phyloP scores from a whole-genome alignment of 352 stramenopile species.

The Thalassiosira ordinaria region DNA sequence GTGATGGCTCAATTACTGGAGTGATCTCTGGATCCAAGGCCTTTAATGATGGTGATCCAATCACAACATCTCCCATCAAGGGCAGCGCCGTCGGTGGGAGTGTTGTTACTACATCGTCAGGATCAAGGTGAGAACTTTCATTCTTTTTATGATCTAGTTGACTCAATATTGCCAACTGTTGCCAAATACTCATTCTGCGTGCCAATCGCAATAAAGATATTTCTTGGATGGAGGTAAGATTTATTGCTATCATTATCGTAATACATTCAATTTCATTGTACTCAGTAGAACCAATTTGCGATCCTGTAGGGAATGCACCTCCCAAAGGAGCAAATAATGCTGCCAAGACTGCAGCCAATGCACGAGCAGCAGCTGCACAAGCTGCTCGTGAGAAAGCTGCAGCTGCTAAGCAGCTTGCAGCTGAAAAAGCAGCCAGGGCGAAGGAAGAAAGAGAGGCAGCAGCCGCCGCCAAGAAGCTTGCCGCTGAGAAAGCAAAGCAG shows the following conservation, averaged over 20 bases:
- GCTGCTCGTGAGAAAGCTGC: constrained; percentile 31
- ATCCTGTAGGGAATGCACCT: constrained; percentile 12
- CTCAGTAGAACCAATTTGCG: background rate
- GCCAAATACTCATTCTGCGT: too few relatives aligned
- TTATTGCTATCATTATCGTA: too few relatives aligned
- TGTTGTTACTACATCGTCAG: constrained; percentile 52
- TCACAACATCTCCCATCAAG: constrained; percentile 70
- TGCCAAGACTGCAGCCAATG: constrained; percentile 35
- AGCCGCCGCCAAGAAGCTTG: constrained; percentile 29
- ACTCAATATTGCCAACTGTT: too few relatives aligned
- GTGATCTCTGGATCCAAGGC: constrained; percentile 60
- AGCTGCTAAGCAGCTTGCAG: constrained; percentile 38
- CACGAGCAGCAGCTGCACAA: constrained; percentile 25
- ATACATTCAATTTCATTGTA: too few relatives aligned
- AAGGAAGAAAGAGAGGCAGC: constrained; percentile 27
- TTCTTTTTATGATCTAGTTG: too few relatives aligned
- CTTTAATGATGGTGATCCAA: constrained; percentile 65
- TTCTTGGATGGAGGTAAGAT: constrained; percentile 29
- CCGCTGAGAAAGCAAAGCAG: constrained; percentile 23
- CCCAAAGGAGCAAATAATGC: constrained; percentile 10
- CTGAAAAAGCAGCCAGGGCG: constrained; percentile 36
- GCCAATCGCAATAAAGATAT: too few relatives aligned
- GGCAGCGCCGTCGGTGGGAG: constrained; percentile 38
- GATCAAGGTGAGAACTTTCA: constrained; percentile 34
- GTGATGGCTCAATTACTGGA: constrained; percentile 71